Evolutionary conservation across 352 stramenopile genomes (phyloP), one percentile per base, ranked within the genome.

Genomic region (Phytophthora colocasiae): DNA sequence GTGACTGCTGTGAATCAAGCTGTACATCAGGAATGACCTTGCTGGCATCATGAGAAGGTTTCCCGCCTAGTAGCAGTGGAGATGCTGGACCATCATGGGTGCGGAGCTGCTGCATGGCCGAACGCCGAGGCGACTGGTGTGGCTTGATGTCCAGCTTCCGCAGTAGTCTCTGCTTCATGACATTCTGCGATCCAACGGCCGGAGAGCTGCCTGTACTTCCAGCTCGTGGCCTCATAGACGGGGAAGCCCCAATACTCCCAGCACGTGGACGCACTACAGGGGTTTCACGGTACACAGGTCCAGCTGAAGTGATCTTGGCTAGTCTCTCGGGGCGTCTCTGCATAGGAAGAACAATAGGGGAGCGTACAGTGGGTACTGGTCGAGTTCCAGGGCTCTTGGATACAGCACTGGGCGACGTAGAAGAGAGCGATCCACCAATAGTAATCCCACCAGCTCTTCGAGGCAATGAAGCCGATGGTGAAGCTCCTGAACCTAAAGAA

Each of bases 91-190:
- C 41, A 44, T 66, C 48, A 22, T 59, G 29, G 4, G 53, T 64
- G 6, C 64, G 67, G 15, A 63, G 63, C 39, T 76, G 62, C 29
- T 86, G 79, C 38, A 84, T 60, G 6, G 69, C 75, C 1, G 73
- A 78, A 12, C 84, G 81, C 43, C 84, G 70, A 45, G 84, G 82
- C 11, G 84, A 92, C 53, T 92, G 84, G 67, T 92, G 81, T 15
- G 84, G 84, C 60, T 91, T 91, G 65, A 92, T 91, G 49, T 91
- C 81, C 8, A 92, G 68, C 59, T 88, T 91, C 31, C 73, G 73
- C 15, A 77, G 66, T 31, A 87, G 50, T 47, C 81, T 62, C 64
- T 89, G 54, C 29, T 60, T 66, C 53, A 75, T 63, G 26, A 40
- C 24, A n/a, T 66, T 67, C 22, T 73, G 66, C 0, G 62, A 44